These are phyloP conservation scores for Trametes punicea DNA, from an alignment of 768 basidiomycete species.

Conservation along the genomic window DNA sequence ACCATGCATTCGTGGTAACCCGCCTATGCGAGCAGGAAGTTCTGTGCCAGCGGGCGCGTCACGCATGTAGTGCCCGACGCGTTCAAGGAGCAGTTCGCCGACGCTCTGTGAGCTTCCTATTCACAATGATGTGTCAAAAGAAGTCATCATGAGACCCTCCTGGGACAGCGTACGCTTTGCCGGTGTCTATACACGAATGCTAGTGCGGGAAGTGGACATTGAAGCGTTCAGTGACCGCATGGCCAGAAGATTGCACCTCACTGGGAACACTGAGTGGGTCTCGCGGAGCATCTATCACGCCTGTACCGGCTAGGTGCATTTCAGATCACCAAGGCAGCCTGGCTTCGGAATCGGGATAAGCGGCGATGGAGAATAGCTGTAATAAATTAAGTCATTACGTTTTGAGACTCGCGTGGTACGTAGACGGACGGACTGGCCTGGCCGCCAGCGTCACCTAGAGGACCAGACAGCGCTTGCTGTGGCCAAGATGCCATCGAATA, in stretches of 20 bases:
- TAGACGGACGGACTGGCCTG: too few relatives aligned
- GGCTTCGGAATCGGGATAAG: too few relatives aligned
- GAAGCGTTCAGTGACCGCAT: constrained; percentile 7
- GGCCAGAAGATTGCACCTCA: not conserved
- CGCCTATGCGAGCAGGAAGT: not conserved
- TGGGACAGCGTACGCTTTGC: not conserved
- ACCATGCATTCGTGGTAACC: not conserved
- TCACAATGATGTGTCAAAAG: not conserved
- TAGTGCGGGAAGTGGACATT: not conserved
- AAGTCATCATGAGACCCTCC: not conserved
- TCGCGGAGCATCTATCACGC: not conserved
- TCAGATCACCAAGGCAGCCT: not conserved
- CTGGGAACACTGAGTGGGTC: not conserved
- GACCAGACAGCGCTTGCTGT: too few relatives aligned
- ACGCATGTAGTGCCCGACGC: not conserved
- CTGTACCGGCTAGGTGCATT: not conserved
- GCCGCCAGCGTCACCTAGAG: too few relatives aligned
- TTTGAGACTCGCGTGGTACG: too few relatives aligned
- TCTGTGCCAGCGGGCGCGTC: not conserved
- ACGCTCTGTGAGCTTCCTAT: not conserved
- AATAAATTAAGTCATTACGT: too few relatives aligned
- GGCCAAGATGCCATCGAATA: too few relatives aligned
- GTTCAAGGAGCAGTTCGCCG: not conserved
- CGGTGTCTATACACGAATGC: not conserved
- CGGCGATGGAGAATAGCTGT: not conserved